Evolutionary conservation across 371 early-diverging fungal genomes (phyloP), one percentile per base, ranked within the genome.

Genomic region (Syncephalis plumigaleata): DNA sequence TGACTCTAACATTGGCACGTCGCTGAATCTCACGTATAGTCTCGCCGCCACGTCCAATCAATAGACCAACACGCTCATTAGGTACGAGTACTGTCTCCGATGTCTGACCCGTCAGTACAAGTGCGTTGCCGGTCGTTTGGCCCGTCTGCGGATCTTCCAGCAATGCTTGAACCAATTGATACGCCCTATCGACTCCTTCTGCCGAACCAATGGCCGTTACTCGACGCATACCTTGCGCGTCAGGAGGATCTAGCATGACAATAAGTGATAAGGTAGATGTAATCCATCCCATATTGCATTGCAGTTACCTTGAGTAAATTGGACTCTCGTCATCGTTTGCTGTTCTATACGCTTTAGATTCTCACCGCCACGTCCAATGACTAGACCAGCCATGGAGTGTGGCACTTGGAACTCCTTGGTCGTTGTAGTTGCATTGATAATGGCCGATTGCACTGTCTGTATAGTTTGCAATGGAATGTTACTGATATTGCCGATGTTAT

Each of bases 31-130:
- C 75, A 18, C 82, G 74, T 59, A 92, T 88, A 2, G 84, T 92
- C 63, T 89, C 91, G 18, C 91, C 91, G 37, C 86, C 79, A 44
- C 79, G 66, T 9, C 93, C 93, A 60, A 92, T 92, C 16, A 92
- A 79, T 26, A 87, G 63, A 0, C 93, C 93, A 9, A 92, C 91
- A 56, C 75, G 78, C 40, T 61, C 51, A 18, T 67, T 65, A 20
- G 86, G 84, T 25, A 81, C 70, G 39, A 64, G 63, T 24, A 84
- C 67, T 8, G 54, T 59, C 7, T 63, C 58, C 23, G 63, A 60
- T 22, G 61, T 47, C 20, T 60, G 57, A 39, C 56, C 63, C 31
- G 57, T 46, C 18, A 56, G 51, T 11, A 48, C 55, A 18, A 47
- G 47, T n/a, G 59, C 51, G 25, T 40, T 51, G 20, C 58, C 51